Percentiles rank a stretch among this genome's conserved stretches.
phyloP scores from a whole-genome alignment of 2,329 filamentous ascomycete genomes.

The Ploettnerulaceae sp. region DNA sequence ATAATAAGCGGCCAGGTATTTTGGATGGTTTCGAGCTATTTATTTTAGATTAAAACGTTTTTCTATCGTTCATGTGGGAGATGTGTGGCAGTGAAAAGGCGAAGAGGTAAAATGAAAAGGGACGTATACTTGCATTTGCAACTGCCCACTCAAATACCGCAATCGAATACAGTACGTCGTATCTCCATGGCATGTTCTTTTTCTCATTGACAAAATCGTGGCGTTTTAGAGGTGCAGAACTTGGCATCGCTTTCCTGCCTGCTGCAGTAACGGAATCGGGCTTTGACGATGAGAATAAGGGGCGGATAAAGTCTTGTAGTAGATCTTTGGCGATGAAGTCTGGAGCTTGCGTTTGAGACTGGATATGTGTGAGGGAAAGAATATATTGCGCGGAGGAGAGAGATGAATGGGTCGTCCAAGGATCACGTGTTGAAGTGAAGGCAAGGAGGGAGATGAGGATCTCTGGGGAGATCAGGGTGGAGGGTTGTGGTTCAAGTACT shows the following conservation, averaged over 20 bases:
- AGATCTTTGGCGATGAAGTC: slow-evolving; percentile 50
- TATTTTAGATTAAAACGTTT: neutral
- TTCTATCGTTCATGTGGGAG: neutral
- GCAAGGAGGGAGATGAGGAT: slow-evolving; percentile 34
- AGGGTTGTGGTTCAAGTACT: neutral
- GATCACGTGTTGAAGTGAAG: slow-evolving; percentile 32
- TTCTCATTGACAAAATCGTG: slow-evolving; percentile 38
- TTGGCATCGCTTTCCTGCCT: slow-evolving; percentile 50
- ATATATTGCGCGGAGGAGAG: slow-evolving; percentile 33
- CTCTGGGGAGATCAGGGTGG: neutral
- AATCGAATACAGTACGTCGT: slow-evolving; percentile 45
- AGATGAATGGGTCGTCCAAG: slow-evolving; percentile 38
- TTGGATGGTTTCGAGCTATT: slow-evolving; percentile 42
- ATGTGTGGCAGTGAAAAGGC: neutral
- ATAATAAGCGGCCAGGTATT: slow-evolving; percentile 63
- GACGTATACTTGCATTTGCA: slow-evolving; percentile 43
- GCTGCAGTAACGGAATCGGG: slow-evolving; percentile 50
- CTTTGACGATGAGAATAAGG: slow-evolving; percentile 57
- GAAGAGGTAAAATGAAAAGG: neutral
- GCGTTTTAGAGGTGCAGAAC: slow-evolving; percentile 37
- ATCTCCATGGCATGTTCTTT: slow-evolving; percentile 57
- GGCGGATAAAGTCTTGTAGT: slow-evolving; percentile 59
- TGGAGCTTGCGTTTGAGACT: slow-evolving; percentile 11
- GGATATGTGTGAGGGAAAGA: slow-evolving; percentile 27
- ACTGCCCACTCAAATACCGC: slow-evolving; percentile 60